Percentiles rank a stretch among this genome's conserved stretches.
phyloP scores from a whole-genome alignment of 768 basidiomycete genomes.

The Leccinum truebloodii region DNA sequence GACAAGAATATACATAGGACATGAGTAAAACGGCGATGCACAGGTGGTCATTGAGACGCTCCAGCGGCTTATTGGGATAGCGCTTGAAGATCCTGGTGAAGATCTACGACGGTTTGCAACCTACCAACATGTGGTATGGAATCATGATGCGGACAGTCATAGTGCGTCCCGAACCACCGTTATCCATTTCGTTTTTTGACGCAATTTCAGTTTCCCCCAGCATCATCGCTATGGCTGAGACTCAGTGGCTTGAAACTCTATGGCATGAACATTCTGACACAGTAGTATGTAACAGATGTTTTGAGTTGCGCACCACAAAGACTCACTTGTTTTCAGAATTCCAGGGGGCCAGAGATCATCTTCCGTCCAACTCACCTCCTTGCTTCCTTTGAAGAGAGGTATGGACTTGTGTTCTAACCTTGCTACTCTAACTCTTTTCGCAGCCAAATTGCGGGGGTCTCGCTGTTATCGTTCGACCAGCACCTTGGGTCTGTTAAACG shows the following conservation, averaged over 20 bases:
- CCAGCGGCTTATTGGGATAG: slow-evolving; percentile 41
- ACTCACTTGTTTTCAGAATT: slow-evolving; percentile 18
- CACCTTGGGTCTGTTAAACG: slow-evolving; percentile 42
- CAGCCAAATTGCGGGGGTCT: slow-evolving; percentile 45
- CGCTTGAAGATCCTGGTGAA: slow-evolving; percentile 34
- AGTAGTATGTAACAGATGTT: slow-evolving; percentile 9
- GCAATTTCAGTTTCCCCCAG: slow-evolving; percentile 33
- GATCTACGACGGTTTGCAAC: slow-evolving; percentile 48
- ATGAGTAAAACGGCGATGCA: neutral
- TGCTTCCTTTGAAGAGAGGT: slow-evolving; percentile 43
- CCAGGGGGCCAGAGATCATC: slow-evolving; percentile 42
- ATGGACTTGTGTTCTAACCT: slow-evolving; percentile 9
- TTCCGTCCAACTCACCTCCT: slow-evolving; percentile 46
- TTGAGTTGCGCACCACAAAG: neutral
- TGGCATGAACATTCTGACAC: slow-evolving; percentile 38
- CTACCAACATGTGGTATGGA: slow-evolving; percentile 63
- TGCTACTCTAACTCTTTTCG: slow-evolving; percentile 3
- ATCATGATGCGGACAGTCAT: slow-evolving; percentile 35
- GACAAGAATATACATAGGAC: neutral
- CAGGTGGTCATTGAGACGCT: slow-evolving; percentile 24
- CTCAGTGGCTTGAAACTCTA: slow-evolving; percentile 52
- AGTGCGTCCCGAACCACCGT: slow-evolving; percentile 35
- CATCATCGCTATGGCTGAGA: slow-evolving; percentile 37
- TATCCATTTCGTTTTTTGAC: neutral
- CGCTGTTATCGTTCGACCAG: slow-evolving; percentile 40